Evolutionary conservation across 73 alveolate species (phyloP), one percentile per base, ranked within the genome.

Genomic region (Blepharisma stoltei): DNA sequence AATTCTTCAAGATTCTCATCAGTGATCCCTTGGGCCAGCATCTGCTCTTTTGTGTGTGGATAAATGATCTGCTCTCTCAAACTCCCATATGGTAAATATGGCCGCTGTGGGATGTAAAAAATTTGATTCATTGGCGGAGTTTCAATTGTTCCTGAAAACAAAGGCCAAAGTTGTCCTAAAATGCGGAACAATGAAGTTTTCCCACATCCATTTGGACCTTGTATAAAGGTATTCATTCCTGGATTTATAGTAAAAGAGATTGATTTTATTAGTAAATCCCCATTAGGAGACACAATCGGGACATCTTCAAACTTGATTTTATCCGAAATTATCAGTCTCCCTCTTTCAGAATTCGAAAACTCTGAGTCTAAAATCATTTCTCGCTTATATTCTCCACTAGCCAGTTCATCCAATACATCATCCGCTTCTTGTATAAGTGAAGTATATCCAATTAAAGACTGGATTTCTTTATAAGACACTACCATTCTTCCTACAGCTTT

Each of bases 161-260:
- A 77, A 20, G 98, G 98, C 98, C 98, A 93, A 48, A 93, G 84
- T 55, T 89, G 97, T 6, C 98, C 98, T 82, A 93, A 80, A 71
- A 89, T 91, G 79, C 98, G 86, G 90, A 93, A 91, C 25, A 93
- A 78, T 27, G 97, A 91, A 46, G 92, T 70, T 83, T 93, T 93
- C 18, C 98, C 98, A 83, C 98, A 91, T 60, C 98, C 98, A 73
- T 93, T 93, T n/a, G 98, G 98, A 37, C 98, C 98, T 6, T 92
- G 79, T 44, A 93, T 90, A 77, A 93, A 77, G 48, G 91, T 78
- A 80, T 91, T 85, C 98, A 89, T 89, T 45, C 97, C 97, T 48
- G 94, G 92, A 25, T 53, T 18, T 53, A 88, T 90, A 11, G 14
- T 76, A 66, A 93, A 91, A 77, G 67, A 55, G 85, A 93, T 81